Conservation (phyloP, 192 early-diverging fungal genomes). For the Entomortierella chlamydospora region DNA sequence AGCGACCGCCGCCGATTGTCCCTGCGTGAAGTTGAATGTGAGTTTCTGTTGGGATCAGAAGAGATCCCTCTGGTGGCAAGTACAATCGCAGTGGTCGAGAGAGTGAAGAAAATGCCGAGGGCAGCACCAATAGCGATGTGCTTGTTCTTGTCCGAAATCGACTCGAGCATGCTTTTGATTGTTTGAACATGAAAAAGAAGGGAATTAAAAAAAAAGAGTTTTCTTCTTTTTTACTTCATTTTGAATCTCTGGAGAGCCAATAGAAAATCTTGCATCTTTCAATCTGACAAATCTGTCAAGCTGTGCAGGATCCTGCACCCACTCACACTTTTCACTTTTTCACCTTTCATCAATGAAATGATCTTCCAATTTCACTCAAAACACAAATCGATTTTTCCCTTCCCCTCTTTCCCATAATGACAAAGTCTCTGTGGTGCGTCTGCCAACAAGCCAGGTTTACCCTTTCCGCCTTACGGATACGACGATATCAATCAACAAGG, state of each 20-base stretch:
- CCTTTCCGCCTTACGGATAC: neutral
- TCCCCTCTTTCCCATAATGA: constrained; percentile 3
- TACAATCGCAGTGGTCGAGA: constrained; percentile 49
- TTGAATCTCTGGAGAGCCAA: no score
- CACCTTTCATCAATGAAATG: no score
- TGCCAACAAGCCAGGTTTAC: neutral
- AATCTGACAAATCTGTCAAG: no score
- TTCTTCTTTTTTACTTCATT: no score
- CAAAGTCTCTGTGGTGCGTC: neutral
- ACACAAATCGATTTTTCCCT: neutral
- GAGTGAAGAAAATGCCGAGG: constrained; percentile 48
- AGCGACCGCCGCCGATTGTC: constrained; percentile 28
- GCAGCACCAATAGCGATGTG: constrained; percentile 53
- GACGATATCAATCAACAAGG: neutral
- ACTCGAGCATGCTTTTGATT: constrained; percentile 30
- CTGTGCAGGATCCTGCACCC: no score
- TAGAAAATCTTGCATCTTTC: no score
- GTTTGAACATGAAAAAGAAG: neutral
- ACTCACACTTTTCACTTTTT: no score
- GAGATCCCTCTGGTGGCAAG: constrained; percentile 21
- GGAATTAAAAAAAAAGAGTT: no score
- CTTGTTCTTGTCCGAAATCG: constrained; percentile 48
- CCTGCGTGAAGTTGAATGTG: neutral
- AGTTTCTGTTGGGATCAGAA: neutral
- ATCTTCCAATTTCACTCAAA: no score